These are phyloP conservation scores for Fragaria nilgerrensis DNA, from an alignment of 306 rosid genomes.

Conservation along the genomic window DNA sequence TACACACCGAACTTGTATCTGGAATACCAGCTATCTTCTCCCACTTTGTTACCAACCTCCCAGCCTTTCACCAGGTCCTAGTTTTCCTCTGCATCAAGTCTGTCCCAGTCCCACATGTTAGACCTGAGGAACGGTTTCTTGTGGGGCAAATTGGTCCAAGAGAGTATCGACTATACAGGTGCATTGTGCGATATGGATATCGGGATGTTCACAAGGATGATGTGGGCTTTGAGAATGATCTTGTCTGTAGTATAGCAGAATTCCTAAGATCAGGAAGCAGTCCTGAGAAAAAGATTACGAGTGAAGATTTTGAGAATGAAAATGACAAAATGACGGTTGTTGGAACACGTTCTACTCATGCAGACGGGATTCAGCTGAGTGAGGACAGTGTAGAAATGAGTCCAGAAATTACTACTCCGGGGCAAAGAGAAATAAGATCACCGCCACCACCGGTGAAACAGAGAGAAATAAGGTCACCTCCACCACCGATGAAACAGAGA, in stretches of 20 bases:
- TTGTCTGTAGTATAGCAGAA: slow-evolving; percentile 81
- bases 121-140: slow-evolving; percentile 75
- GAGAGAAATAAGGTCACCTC: slow-evolving; percentile 63
- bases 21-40: slow-evolving; percentile 93
- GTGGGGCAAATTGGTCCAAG: slow-evolving; percentile 76
- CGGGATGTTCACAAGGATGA: slow-evolving; percentile 82
- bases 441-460: slow-evolving; percentile 29
- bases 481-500: slow-evolving; percentile 30
- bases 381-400: slow-evolving; percentile 27
- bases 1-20: slow-evolving; percentile 80
- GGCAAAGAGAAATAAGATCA: slow-evolving; percentile 54
- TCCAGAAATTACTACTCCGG: slow-evolving; percentile 24
- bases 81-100: slow-evolving; percentile 94
- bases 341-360: slow-evolving; percentile 57
- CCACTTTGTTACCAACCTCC: slow-evolving; percentile 90
- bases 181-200: slow-evolving; percentile 89
- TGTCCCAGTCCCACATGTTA: slow-evolving; percentile 77
- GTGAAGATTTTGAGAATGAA: slow-evolving; percentile 35
- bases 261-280: slow-evolving; percentile 53
- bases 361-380: slow-evolving; percentile 41
- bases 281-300: slow-evolving; percentile 8
- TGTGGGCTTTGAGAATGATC: slow-evolving; percentile 78
- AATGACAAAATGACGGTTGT: slow-evolving; percentile 61
- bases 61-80: slow-evolving; percentile 92
- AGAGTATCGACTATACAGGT: slow-evolving; percentile 66